Percentiles rank a stretch among this genome's conserved stretches.
These are phyloP conservation scores for Candida methanosorbosa DNA, from an alignment of 805 yeast species.

Conservation along the genomic window DNA sequence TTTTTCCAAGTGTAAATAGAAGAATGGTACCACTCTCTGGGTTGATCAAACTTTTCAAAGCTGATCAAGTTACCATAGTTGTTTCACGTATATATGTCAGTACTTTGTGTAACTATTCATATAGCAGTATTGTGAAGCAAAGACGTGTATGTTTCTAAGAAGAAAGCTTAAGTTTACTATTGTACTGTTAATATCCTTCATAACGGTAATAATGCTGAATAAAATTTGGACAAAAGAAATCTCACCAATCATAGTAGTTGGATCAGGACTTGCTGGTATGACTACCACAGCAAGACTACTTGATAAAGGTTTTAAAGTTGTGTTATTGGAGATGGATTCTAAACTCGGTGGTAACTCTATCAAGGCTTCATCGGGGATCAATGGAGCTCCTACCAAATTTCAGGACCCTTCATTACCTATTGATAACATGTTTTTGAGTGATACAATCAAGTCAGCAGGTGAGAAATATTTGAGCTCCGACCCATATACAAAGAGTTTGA, in stretches of 20 bases:
- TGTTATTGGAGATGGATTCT: constrained; percentile 49
- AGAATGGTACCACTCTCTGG: too few species aligned
- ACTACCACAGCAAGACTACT: constrained; percentile 19
- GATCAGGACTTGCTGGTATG: constrained; percentile 51
- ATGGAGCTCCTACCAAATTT: constrained; percentile 62
- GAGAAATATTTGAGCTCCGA: constrained; percentile 32
- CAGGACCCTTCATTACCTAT: constrained; percentile 40
- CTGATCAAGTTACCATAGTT: too few species aligned
- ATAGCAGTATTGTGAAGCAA: too few species aligned
- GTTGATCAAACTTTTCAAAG: too few species aligned
- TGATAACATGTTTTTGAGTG: constrained; percentile 57
- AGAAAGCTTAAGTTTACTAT: too few species aligned
- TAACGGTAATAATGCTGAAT: too few species aligned
- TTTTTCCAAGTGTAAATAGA: too few species aligned
- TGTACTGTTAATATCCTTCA: too few species aligned
- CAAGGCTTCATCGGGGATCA: constrained; percentile 61
- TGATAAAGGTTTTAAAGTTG: constrained; percentile 37
- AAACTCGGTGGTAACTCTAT: constrained; percentile 59
- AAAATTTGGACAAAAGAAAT: too few species aligned
- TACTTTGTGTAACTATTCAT: too few species aligned
- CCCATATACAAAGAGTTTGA: constrained; percentile 19
- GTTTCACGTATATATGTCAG: too few species aligned
- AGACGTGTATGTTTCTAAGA: too few species aligned
- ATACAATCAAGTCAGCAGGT: constrained; percentile 57
- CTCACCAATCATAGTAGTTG: constrained; percentile 39